A percentile compares a stretch with the other conserved stretches of the same genome.
Conservation (phyloP, 2,329 filamentous ascomycete species). For the Emydomyces testavorans region DNA sequence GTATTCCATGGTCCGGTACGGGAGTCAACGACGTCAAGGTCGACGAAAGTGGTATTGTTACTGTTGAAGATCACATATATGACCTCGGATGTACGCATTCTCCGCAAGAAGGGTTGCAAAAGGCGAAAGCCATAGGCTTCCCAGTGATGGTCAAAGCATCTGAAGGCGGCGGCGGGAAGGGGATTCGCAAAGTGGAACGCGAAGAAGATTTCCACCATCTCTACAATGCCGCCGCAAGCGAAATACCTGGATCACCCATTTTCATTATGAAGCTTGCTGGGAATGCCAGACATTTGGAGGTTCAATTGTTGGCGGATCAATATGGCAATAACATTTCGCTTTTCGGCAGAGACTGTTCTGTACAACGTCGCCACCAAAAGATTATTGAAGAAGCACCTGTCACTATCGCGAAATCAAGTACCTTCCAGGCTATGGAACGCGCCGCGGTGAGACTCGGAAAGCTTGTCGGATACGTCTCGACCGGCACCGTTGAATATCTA, state of each 20-base stretch:
- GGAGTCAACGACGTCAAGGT: slow-evolving; percentile 73
- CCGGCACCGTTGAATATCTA: slow-evolving; percentile 96
- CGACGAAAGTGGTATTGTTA: slow-evolving; percentile 77
- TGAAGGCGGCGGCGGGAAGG: slow-evolving; percentile 96
- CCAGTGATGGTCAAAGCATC: slow-evolving; percentile 99
- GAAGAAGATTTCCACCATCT: slow-evolving; percentile 76
- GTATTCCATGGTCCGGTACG: slow-evolving; percentile 98
- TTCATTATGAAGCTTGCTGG: slow-evolving; percentile 99
- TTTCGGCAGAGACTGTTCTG: slow-evolving; percentile 96
- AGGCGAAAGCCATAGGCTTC: slow-evolving; percentile 85
- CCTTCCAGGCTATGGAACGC: slow-evolving; percentile 93
- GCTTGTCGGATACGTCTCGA: slow-evolving; percentile 95
- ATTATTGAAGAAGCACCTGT: slow-evolving; percentile 99
- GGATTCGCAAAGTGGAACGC: slow-evolving; percentile 84
- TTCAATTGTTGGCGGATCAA: slow-evolving; percentile 93
- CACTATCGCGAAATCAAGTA: slow-evolving; percentile 78
- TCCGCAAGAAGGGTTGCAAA: slow-evolving; percentile 77
- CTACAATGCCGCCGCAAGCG: slow-evolving; percentile 91
- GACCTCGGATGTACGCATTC: slow-evolving; percentile 81
- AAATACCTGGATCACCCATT: slow-evolving; percentile 96
- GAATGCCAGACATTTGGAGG: slow-evolving; percentile 91
- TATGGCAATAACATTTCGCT: slow-evolving; percentile 99
- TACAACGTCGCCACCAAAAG: slow-evolving; percentile 96
- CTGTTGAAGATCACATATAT: slow-evolving; percentile 76
- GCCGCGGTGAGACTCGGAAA: slow-evolving; percentile 87